A percentile compares a stretch with the other conserved stretches of the same genome.
Conservation (phyloP, 768 basidiomycete genomes). For the Tylopilus subfusipes region DNA sequence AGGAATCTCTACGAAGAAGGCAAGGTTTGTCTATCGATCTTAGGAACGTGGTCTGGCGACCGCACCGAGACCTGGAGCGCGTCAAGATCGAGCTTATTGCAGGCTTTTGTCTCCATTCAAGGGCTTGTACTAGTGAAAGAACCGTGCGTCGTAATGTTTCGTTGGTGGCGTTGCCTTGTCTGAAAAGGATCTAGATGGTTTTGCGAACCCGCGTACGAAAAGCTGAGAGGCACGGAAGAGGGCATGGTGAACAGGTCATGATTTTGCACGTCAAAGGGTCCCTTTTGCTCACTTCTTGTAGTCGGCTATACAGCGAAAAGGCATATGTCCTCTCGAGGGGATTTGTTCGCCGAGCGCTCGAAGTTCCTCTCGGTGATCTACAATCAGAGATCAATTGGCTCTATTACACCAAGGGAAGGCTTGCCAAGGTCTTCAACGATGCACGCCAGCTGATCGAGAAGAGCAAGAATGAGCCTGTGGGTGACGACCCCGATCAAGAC, state of each 20-base stretch:
- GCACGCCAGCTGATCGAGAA: slow-evolving; percentile 64
- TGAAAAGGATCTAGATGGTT: slow-evolving; percentile 56
- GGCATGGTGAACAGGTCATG: slow-evolving; percentile 79
- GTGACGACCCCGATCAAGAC: slow-evolving; percentile 32
- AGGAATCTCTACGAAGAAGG: slow-evolving; percentile 95
- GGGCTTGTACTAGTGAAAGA: slow-evolving; percentile 90
- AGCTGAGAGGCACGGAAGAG: slow-evolving; percentile 85
- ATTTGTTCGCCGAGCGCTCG: slow-evolving; percentile 86
- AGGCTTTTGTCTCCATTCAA: slow-evolving; percentile 92
- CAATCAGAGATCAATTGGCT: slow-evolving; percentile 71
- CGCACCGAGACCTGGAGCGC: slow-evolving; percentile 85
- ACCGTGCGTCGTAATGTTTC: slow-evolving; percentile 54
- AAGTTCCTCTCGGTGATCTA: slow-evolving; percentile 68
- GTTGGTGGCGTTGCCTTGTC: background rate
- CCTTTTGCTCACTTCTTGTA: slow-evolving; percentile 30
- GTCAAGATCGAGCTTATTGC: slow-evolving; percentile 78
- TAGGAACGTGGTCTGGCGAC: slow-evolving; percentile 92
- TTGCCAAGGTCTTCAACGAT: slow-evolving; percentile 65
- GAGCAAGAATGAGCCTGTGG: slow-evolving; percentile 44
- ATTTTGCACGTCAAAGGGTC: background rate
- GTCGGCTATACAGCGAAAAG: slow-evolving; percentile 90
- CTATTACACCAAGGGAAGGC: slow-evolving; percentile 60
- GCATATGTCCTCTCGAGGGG: slow-evolving; percentile 87
- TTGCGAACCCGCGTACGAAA: slow-evolving; percentile 92
- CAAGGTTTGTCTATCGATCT: slow-evolving; percentile 88